Conservation (phyloP, 495 filamentous ascomycete species). For the Aspergillus kassunensis region DNA sequence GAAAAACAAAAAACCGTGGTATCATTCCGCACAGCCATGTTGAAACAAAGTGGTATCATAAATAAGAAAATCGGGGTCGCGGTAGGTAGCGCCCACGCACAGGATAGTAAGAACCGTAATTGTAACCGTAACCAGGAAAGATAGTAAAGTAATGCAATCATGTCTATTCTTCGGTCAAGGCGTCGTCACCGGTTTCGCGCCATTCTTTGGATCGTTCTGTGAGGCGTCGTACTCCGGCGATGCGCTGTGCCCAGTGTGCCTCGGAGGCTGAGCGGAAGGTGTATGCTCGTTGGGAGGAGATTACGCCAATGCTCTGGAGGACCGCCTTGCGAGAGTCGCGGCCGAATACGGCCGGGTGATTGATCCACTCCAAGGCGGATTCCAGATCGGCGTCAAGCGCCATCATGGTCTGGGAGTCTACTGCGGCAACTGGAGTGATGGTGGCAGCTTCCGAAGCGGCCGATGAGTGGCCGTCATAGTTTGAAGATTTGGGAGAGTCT, state of each 20-base stretch:
- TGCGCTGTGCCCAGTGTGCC: slow-evolving; percentile 76
- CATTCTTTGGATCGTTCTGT: slow-evolving; percentile 79
- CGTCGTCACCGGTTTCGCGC: slow-evolving; percentile 79
- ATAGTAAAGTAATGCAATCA: slow-evolving; percentile 9
- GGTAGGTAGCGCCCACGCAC: too few species aligned
- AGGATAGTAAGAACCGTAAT: too few species aligned
- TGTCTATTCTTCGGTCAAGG: slow-evolving; percentile 72
- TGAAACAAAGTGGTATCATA: slow-evolving; percentile 49
- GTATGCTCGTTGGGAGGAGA: slow-evolving; percentile 88
- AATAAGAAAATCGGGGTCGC: too few species aligned
- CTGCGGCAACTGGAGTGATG: slow-evolving; percentile 64
- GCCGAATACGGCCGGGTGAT: slow-evolving; percentile 90
- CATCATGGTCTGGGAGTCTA: slow-evolving; percentile 72
- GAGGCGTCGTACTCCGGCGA: slow-evolving; percentile 70
- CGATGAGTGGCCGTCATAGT: slow-evolving; percentile 41
- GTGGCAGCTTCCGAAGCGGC: slow-evolving; percentile 47
- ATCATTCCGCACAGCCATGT: slow-evolving; percentile 41
- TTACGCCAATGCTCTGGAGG: slow-evolving; percentile 92
- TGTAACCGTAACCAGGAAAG: slow-evolving; percentile 4
- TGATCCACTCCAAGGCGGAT: slow-evolving; percentile 96
- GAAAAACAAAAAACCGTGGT: slow-evolving; percentile 36
- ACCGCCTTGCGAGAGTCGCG: slow-evolving; percentile 96
- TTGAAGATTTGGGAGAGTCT: slow-evolving; percentile 38
- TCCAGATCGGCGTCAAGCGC: slow-evolving; percentile 92
- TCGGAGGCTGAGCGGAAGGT: slow-evolving; percentile 88